These are phyloP conservation scores for Malassezia slooffiae DNA, from an alignment of 1,284 basidiomycete genomes.

Conservation along the genomic window DNA sequence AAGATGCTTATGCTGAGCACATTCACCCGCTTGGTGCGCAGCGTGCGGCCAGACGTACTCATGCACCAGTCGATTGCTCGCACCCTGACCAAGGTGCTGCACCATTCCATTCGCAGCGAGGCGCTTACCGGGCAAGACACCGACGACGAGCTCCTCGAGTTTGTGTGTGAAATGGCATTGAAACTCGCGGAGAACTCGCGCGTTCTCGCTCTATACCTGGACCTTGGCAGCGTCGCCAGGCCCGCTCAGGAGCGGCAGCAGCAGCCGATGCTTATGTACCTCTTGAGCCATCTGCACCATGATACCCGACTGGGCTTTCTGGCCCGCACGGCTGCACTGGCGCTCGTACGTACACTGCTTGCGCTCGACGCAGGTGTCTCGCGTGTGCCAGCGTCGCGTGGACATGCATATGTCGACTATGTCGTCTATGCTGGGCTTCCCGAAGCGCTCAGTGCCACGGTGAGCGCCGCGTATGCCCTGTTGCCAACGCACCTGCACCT, in stretches of 20 bases:
- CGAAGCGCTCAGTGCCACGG: neutral
- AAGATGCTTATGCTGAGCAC: neutral
- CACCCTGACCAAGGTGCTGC: constrained; percentile 1
- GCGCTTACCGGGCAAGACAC: neutral
- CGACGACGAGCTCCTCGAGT: neutral
- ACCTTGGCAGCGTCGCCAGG: neutral
- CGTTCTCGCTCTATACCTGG: neutral
- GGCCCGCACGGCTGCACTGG: neutral
- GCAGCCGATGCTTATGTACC: neutral
- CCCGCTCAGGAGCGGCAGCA: neutral
- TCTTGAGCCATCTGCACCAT: neutral
- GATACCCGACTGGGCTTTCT: neutral
- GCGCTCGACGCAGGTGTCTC: too few species aligned
- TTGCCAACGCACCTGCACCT: neutral
- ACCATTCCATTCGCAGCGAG: neutral
- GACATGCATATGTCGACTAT: too few species aligned
- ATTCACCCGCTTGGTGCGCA: neutral
- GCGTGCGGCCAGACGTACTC: neutral
- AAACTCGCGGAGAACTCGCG: neutral
- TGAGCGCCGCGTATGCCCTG: neutral
- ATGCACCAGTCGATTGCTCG: constrained; percentile 1
- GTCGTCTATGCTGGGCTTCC: neutral
- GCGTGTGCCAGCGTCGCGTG: too few species aligned
- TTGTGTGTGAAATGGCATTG: neutral
- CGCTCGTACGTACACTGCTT: neutral